Conservation (phyloP, 495 filamentous ascomycete genomes). For the Hyaloscypha variabilis region DNA sequence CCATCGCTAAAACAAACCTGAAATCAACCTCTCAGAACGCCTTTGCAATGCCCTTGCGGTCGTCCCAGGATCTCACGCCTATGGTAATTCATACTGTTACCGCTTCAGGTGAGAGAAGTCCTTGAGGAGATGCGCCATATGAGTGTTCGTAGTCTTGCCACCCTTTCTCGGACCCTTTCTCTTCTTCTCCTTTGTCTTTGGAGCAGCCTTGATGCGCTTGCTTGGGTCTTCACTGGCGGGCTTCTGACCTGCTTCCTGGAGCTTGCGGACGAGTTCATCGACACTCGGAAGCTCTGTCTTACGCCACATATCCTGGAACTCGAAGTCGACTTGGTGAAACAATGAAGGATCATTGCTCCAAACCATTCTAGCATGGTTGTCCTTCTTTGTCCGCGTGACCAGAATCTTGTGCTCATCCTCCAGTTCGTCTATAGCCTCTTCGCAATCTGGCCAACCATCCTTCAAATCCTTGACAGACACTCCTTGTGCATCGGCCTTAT, state of each 20-base stretch:
- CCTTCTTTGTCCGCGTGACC: slow-evolving; percentile 90
- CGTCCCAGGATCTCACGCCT: not conserved
- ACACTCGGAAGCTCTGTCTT: slow-evolving; percentile 75
- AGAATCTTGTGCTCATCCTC: slow-evolving; percentile 80
- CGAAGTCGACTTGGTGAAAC: slow-evolving; percentile 72
- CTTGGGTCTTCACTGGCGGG: slow-evolving; percentile 76
- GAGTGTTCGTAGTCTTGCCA: slow-evolving; percentile 87
- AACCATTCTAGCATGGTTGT: slow-evolving; percentile 79
- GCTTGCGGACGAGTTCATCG: slow-evolving; percentile 73
- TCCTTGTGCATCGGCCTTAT: slow-evolving; percentile 77
- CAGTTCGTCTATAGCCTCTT: slow-evolving; percentile 73
- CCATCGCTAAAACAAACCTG: slow-evolving; percentile 11
- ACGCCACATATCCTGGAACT: slow-evolving; percentile 83
- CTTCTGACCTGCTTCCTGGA: slow-evolving; percentile 72
- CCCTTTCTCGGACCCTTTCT: slow-evolving; percentile 63
- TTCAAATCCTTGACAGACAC: slow-evolving; percentile 85
- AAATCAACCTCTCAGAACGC: slow-evolving; percentile 2
- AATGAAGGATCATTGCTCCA: slow-evolving; percentile 87
- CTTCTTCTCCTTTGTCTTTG: slow-evolving; percentile 71
- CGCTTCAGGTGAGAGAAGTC: slow-evolving; percentile 52
- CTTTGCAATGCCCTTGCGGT: slow-evolving; percentile 8
- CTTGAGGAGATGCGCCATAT: slow-evolving; percentile 86
- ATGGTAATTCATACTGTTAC: not conserved
- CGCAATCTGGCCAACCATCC: slow-evolving; percentile 89
- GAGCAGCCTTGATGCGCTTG: slow-evolving; percentile 58